Conservation (phyloP, 2,329 filamentous ascomycete species). For the Penicillium sumatraense region DNA sequence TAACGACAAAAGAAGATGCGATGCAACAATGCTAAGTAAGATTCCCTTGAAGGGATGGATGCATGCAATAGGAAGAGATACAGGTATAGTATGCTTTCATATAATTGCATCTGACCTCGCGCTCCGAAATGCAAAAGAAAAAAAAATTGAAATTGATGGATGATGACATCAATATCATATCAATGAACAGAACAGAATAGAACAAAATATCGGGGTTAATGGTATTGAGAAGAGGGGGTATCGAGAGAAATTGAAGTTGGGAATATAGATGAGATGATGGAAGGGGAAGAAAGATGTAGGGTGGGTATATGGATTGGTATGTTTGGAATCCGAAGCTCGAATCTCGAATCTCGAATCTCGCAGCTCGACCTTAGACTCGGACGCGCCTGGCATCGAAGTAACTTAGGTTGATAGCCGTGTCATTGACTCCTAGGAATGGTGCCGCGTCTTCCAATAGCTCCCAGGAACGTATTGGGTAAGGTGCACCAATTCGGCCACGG, state of each 20-base stretch:
- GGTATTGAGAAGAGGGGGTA: background rate
- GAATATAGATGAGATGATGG: background rate
- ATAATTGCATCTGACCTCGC: background rate
- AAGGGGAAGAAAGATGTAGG: background rate
- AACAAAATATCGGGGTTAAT: background rate
- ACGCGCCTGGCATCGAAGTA: conserved; percentile 48
- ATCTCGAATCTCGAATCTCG: background rate
- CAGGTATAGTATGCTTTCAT: too few relatives aligned
- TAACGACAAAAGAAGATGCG: too few relatives aligned
- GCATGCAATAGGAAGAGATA: background rate
- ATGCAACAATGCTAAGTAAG: too few relatives aligned
- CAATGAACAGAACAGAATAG: too few relatives aligned
- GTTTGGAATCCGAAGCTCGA: too few relatives aligned
- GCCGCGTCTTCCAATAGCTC: conserved; percentile 52
- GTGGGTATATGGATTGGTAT: background rate
- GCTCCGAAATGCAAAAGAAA: conserved; percentile 1
- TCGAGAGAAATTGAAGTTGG: background rate
- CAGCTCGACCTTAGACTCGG: conserved; percentile 24
- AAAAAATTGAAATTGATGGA: too few relatives aligned
- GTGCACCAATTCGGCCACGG: conserved; percentile 39
- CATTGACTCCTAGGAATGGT: conserved; percentile 49
- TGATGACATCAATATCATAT: too few relatives aligned
- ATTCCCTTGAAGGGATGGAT: too few relatives aligned
- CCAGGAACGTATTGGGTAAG: conserved; percentile 46
- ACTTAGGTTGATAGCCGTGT: conserved; percentile 48